Evolutionary conservation across 1,284 basidiomycete species (phyloP).

Genomic region (Albatrellus sp.): DNA sequence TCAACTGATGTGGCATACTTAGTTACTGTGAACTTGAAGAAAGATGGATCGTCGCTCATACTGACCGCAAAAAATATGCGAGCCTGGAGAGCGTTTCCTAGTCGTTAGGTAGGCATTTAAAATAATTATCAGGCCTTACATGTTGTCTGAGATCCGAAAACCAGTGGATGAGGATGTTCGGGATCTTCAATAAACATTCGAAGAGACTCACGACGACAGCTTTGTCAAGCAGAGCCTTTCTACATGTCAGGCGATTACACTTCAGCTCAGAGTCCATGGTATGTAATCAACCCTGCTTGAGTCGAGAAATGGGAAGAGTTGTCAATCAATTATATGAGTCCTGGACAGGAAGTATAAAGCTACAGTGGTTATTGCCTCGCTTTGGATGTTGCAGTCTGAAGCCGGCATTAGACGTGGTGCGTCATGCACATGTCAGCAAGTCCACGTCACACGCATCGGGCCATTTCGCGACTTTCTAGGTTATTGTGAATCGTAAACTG

Average conservation of each 20-base stretch:
- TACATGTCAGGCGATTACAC: slow-evolving; percentile 66
- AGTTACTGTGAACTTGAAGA: background rate
- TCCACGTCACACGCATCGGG: no score
- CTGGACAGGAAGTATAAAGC: background rate
- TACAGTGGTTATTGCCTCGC: no score
- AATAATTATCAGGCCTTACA: slow-evolving; percentile 14
- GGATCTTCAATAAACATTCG: background rate
- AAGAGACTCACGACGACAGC: slow-evolving; percentile 62
- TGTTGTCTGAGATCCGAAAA: slow-evolving; percentile 16
- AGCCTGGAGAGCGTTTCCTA: slow-evolving; percentile 29
- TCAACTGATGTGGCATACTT: slow-evolving; percentile 38
- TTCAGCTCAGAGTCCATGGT: slow-evolving; percentile 44
- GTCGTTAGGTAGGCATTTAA: no score
- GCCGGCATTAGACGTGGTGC: no score
- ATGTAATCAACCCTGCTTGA: slow-evolving; percentile 21
- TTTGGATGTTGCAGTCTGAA: no score
- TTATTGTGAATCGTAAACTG: no score
- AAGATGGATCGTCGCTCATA: slow-evolving; percentile 2
- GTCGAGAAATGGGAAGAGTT: background rate
- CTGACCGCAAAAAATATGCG: slow-evolving; percentile 74
- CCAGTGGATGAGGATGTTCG: background rate
- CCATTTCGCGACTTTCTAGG: no score
- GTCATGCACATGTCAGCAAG: no score
- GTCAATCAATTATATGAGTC: background rate
- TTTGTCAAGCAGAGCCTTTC: slow-evolving; percentile 53